Base-by-base conservation (phyloP, 768 basidiomycete genomes). In the Lentinus brumalis region DNA sequence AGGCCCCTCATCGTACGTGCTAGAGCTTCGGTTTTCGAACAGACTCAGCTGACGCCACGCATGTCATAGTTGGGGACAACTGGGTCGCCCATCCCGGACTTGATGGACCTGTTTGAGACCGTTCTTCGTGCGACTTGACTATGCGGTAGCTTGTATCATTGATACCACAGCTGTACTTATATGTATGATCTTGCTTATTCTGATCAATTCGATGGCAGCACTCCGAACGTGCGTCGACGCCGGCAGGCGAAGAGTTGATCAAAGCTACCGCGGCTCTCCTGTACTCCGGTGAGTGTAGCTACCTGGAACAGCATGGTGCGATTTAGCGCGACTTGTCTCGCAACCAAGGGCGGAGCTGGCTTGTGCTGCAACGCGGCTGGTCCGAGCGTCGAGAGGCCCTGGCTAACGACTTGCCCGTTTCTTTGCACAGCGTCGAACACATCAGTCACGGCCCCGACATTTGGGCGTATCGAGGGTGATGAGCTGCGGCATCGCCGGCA, bases 191-290 rank as follows among this genome's bases (percentile, higher is more conserved):
- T 26, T 26, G 21, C 21, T 26, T 26, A 1, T 26, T 2, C 21
- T 26, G 21, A 26, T 26, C 21, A 26, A 26, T 26, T 26, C 21
- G 2, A 26, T 26, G 21, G 21, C 21, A 26, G 21, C 21, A 26
- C 21, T 26, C 21, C 21, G 21, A 74, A 30, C n/a, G 67, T 82
- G 69, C 73, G 12, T 67, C 84, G 29, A 81, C 73, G 44, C 69
- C 73, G 2, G 55, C 57, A 3, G 65, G 63, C 39, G 64, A 68
- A 46, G 47, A 56, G 39, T 15, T 58, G 3, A 56, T 63, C 39
- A 66, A 68, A 29, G 53, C 52, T 4, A 62, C 62, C 1, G 64
- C 64, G 3, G 56, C 64, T 1, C 61, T 62, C 5, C 16, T 68
- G 21, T 26, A 66, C 38, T 50, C 55, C 1, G 67, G 67, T 66